Percentiles rank a stretch among this genome's conserved stretches.
These are phyloP conservation scores for Xylaria sp. DNA, from an alignment of 2,329 filamentous ascomycete genomes.

Conservation along the genomic window DNA sequence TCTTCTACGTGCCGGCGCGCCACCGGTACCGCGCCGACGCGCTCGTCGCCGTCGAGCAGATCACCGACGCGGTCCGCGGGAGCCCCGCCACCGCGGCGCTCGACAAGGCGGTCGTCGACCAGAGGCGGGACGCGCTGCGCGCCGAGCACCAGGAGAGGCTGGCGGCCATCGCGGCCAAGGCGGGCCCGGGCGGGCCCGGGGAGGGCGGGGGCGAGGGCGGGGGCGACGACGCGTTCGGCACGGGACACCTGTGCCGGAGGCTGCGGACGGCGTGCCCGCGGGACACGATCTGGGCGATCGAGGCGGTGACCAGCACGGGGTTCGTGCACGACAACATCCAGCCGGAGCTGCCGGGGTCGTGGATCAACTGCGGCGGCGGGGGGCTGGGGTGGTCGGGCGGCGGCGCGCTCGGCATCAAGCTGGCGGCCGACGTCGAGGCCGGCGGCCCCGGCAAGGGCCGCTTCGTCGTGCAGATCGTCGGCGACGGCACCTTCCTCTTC, in stretches of 20 bases:
- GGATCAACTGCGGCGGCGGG: conserved; percentile 57
- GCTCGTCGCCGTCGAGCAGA: conserved; percentile 66
- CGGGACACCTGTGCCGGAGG: conserved; percentile 46
- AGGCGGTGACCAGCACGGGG: conserved; percentile 71
- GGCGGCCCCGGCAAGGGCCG: conserved; percentile 48
- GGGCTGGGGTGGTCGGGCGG: conserved; percentile 58
- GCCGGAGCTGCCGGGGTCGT: conserved; percentile 55
- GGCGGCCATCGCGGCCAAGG: conserved; percentile 58
- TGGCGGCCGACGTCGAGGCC: conserved; percentile 45
- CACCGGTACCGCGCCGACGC: conserved; percentile 69
- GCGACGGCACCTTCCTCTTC: conserved; percentile 61
- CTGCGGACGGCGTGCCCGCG: conserved; percentile 42
- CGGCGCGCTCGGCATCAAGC: conserved; percentile 53
- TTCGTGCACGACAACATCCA: conserved; percentile 71
- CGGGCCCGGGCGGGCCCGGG: too few species aligned
- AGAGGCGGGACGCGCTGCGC: conserved; percentile 58
- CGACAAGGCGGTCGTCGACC: conserved; percentile 38
- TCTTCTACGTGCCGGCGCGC: conserved; percentile 70
- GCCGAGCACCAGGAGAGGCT: conserved; percentile 62
- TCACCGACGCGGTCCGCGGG: conserved; percentile 60
- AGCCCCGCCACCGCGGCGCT: conserved; percentile 46
- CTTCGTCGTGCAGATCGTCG: conserved; percentile 59
- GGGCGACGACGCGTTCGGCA: conserved; percentile 63
- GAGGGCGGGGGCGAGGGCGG: too few species aligned
- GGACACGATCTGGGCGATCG: conserved; percentile 71